Conservation (phyloP, 805 yeast genomes). For the Saccharomycopsis fibuligera region DNA sequence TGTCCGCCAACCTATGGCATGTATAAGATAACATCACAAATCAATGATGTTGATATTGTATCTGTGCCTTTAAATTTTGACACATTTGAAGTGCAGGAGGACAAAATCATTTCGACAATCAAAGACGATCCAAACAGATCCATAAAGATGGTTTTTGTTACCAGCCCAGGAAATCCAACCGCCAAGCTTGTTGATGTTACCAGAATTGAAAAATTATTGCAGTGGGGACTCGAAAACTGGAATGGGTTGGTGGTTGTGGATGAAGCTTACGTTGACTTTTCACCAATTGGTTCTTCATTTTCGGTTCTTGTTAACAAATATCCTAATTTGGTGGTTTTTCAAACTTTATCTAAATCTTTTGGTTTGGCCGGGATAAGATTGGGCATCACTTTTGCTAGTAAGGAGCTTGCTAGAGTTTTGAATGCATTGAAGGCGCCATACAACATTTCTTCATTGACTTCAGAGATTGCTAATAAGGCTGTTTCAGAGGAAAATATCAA, state of each 20-base stretch:
- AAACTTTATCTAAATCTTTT: slow-evolving; percentile 89
- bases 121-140: slow-evolving; percentile 38
- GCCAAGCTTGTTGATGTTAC: slow-evolving; percentile 52
- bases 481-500: slow-evolving; percentile 50
- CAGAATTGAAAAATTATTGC: slow-evolving; percentile 43
- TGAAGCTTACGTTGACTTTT: slow-evolving; percentile 92
- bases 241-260: slow-evolving; percentile 81
- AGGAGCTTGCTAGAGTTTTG: slow-evolving; percentile 55
- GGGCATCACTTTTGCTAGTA: slow-evolving; percentile 69
- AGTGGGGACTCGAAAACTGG: slow-evolving; percentile 38
- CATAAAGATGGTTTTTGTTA: slow-evolving; percentile 74
- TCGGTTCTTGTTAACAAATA: slow-evolving; percentile 74
- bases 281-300: slow-evolving; percentile 59
- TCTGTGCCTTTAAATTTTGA: slow-evolving; percentile 66
- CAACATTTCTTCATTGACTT: slow-evolving; percentile 77
- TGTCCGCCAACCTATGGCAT: slow-evolving; percentile 98
- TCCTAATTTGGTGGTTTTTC: slow-evolving; percentile 81
- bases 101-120: slow-evolving; percentile 46
- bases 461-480: slow-evolving; percentile 72
- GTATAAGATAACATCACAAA: slow-evolving; percentile 87
- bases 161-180: slow-evolving; percentile 98
- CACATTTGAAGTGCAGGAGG: slow-evolving; percentile 58
- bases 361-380: slow-evolving; percentile 93
- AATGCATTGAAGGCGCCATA: slow-evolving; percentile 96
- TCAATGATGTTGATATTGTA: slow-evolving; percentile 78